A percentile compares a stretch with the other conserved stretches of the same genome.
Conservation (phyloP, 768 basidiomycete genomes). For the Guyanaporus albipodus region DNA sequence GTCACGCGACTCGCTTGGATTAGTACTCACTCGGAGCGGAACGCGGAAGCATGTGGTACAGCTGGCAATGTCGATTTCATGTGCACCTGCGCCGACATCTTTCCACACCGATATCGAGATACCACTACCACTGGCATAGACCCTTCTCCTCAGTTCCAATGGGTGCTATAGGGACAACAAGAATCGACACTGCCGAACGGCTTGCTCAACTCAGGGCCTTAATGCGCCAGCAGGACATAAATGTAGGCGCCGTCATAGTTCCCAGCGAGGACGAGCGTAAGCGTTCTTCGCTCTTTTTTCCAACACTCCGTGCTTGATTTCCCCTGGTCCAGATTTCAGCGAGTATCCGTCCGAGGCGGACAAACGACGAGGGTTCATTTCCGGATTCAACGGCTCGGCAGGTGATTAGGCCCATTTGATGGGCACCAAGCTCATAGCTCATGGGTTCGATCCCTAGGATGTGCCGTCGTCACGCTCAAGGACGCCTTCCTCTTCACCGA, state of each 20-base stretch:
- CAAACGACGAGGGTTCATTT: constrained; percentile 81
- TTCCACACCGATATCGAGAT: constrained; percentile 6
- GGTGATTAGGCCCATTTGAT: constrained; percentile 40
- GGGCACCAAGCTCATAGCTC: background rate
- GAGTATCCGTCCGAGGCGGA: constrained; percentile 88
- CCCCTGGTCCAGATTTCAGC: constrained; percentile 61
- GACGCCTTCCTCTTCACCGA: constrained; percentile 89
- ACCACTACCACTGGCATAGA: constrained; percentile 1
- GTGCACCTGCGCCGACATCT: constrained; percentile 22
- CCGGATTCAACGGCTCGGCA: constrained; percentile 92
- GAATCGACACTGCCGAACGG: constrained; percentile 60
- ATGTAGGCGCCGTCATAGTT: constrained; percentile 73
- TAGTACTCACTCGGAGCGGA: constrained; percentile 20
- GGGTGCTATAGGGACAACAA: constrained; percentile 36
- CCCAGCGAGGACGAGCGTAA: constrained; percentile 92
- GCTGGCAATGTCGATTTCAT: constrained; percentile 13
- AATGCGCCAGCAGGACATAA: constrained; percentile 53
- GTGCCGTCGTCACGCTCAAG: constrained; percentile 67
- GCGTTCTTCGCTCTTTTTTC: constrained; percentile 23
- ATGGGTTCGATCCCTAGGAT: constrained; percentile 45
- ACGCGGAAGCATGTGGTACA: constrained; percentile 28
- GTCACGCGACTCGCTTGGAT: constrained; percentile 6
- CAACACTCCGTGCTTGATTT: background rate
- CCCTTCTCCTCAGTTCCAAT: constrained; percentile 30
- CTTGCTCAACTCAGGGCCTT: constrained; percentile 62